phyloP scores from a whole-genome alignment of 495 filamentous ascomycete species.

The Saxispiralis lemnorum region DNA sequence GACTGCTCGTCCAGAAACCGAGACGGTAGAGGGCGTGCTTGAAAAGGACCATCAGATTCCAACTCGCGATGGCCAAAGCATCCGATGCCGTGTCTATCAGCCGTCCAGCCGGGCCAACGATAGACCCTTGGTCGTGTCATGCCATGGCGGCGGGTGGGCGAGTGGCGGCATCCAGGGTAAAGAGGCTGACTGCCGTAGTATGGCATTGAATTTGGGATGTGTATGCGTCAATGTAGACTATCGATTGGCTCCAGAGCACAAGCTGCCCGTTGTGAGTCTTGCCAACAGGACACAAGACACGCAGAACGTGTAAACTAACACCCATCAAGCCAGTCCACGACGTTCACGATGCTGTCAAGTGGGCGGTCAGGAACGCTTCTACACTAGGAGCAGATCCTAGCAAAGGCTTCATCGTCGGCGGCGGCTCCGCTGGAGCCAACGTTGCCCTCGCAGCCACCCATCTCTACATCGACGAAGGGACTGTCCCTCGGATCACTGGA shows the following conservation, averaged over 20 bases:
- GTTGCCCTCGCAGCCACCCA: conserved; percentile 28
- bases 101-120: conserved; percentile 11
- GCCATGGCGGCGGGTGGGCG: conserved; percentile 14
- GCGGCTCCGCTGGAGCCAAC: conserved; percentile 33
- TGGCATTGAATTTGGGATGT: conserved; percentile 17
- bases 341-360: conserved; percentile 32
- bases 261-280: not conserved
- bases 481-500: conserved; percentile 30
- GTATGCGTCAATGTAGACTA: conserved; percentile 31
- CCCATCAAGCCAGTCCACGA: conserved; percentile 32
- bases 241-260: conserved; percentile 12
- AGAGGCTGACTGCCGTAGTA: conserved; percentile 10
- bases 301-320: conserved; percentile 18
- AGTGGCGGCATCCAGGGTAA: conserved; percentile 16
- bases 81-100: conserved; percentile 11
- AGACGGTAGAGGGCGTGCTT: conserved; percentile 8
- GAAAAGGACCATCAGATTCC: conserved; percentile 15
- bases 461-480: conserved; percentile 26
- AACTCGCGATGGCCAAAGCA: conserved; percentile 15
- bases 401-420: conserved; percentile 34
- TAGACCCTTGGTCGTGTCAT: conserved; percentile 14
- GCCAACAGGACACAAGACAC: not conserved
- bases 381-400: conserved; percentile 24
- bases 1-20: conserved; percentile 5
- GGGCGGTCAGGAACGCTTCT: conserved; percentile 27